phyloP scores from a whole-genome alignment of 2,329 filamentous ascomycete species.

The Talaromyces sp. region DNA sequence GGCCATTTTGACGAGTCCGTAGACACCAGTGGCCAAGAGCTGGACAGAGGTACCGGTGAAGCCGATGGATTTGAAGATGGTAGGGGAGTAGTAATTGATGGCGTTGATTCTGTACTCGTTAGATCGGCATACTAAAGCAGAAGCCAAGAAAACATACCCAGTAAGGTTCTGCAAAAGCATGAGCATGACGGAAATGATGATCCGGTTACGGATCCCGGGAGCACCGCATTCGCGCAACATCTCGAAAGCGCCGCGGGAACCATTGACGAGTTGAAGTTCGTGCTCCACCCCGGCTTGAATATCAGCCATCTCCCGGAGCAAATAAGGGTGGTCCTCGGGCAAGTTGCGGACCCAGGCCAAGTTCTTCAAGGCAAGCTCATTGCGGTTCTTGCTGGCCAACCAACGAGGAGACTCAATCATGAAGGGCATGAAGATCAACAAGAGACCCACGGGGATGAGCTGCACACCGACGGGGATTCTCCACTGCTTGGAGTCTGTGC shows the following conservation, averaged over 20 bases:
- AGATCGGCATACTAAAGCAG: not conserved
- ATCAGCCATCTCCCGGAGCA: constrained; percentile 49
- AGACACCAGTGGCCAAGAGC: constrained; percentile 51
- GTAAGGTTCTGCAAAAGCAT: constrained; percentile 9
- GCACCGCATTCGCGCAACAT: constrained; percentile 2
- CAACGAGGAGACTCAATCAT: constrained; percentile 63
- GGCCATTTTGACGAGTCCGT: constrained; percentile 49
- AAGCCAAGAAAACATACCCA: not conserved
- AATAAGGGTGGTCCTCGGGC: constrained; percentile 47
- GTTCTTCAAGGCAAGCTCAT: constrained; percentile 56
- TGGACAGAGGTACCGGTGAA: constrained; percentile 26
- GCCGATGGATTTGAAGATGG: constrained; percentile 55
- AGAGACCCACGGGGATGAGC: constrained; percentile 56
- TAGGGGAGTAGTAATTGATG: constrained; percentile 59
- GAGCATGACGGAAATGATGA: constrained; percentile 2
- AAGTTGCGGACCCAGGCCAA: constrained; percentile 56
- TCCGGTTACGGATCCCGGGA: constrained; percentile 3
- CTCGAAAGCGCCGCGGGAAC: not conserved
- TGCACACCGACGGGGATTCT: constrained; percentile 61
- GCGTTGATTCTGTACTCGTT: constrained; percentile 49
- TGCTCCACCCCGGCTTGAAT: constrained; percentile 22
- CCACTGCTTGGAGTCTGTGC: constrained; percentile 48
- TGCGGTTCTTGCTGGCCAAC: constrained; percentile 61
- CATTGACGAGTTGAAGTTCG: not conserved
- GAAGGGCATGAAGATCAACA: constrained; percentile 57